These are phyloP conservation scores for Ceratobasidium sp. DNA, from an alignment of 1,284 basidiomycete species.

Conservation along the genomic window DNA sequence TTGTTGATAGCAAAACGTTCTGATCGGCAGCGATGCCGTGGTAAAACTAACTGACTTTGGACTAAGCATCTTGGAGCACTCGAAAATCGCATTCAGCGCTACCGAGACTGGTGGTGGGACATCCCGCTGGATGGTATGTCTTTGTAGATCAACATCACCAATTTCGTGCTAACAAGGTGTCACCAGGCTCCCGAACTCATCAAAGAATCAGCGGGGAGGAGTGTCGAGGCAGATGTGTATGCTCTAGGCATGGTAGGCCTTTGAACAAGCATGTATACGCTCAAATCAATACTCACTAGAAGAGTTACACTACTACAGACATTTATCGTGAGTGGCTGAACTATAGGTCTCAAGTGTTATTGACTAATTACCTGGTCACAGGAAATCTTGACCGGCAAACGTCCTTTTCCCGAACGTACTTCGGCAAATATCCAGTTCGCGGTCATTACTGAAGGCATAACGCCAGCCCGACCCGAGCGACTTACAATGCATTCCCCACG, in stretches of 20 bases:
- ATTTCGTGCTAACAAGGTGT: background rate
- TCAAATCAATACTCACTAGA: background rate
- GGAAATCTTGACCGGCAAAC: slow-evolving; percentile 1
- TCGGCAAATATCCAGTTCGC: background rate
- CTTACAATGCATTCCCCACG: background rate
- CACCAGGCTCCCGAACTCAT: slow-evolving; percentile 3
- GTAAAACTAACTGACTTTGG: background rate
- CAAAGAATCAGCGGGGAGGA: background rate
- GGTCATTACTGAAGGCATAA: background rate
- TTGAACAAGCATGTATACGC: background rate
- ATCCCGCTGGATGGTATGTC: background rate
- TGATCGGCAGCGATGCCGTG: background rate
- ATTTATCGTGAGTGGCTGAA: background rate
- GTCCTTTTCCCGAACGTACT: background rate
- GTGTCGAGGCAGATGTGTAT: slow-evolving; percentile 6
- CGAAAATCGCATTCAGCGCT: background rate
- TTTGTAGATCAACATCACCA: background rate
- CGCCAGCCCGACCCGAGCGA: background rate
- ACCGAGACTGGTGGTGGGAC: background rate
- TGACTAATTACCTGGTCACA: background rate
- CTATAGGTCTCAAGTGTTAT: background rate
- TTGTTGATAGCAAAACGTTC: background rate
- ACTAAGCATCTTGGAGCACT: background rate
- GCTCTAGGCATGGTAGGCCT: slow-evolving; percentile 8
- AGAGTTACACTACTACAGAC: background rate